Evolutionary conservation across 257 asterid species (phyloP).

Genomic region (Avicennia marina): DNA sequence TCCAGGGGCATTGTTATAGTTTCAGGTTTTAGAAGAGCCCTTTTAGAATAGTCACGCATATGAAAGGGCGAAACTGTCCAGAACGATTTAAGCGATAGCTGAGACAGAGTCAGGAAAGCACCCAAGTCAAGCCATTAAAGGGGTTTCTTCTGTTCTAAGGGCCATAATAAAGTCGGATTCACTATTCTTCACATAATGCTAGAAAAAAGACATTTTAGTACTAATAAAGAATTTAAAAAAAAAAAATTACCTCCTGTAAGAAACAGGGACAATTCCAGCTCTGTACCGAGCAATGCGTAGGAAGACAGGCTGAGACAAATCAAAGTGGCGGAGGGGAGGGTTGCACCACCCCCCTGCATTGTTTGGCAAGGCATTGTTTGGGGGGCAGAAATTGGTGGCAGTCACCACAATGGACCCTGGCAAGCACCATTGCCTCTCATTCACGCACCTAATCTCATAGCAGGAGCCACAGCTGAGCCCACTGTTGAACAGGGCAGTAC

Average conservation of each 20-base stretch:
- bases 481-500: conserved; percentile 1
- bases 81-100: too few relatives aligned
- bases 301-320: conserved; percentile 4
- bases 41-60: too few relatives aligned
- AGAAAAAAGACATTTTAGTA: too few relatives aligned
- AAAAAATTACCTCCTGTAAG: background rate
- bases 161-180: too few relatives aligned
- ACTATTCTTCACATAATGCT: too few relatives aligned
- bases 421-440: background rate
- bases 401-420: background rate
- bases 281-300: conserved; percentile 6
- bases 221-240: background rate
- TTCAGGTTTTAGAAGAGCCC: too few relatives aligned
- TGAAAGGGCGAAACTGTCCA: too few relatives aligned
- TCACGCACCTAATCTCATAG: background rate
- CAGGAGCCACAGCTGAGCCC: background rate
- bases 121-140: too few relatives aligned
- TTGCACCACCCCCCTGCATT: conserved; percentile 9
- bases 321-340: conserved; percentile 9
- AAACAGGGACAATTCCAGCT: conserved; percentile 6
- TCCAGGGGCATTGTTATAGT: too few relatives aligned
- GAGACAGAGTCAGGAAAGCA: too few relatives aligned
- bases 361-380: too few relatives aligned
- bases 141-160: too few relatives aligned
- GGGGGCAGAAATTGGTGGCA: conserved; percentile 8